These are phyloP conservation scores for Chaetothyriales sp. DNA, from an alignment of 2,329 filamentous ascomycete species.

Conservation along the genomic window DNA sequence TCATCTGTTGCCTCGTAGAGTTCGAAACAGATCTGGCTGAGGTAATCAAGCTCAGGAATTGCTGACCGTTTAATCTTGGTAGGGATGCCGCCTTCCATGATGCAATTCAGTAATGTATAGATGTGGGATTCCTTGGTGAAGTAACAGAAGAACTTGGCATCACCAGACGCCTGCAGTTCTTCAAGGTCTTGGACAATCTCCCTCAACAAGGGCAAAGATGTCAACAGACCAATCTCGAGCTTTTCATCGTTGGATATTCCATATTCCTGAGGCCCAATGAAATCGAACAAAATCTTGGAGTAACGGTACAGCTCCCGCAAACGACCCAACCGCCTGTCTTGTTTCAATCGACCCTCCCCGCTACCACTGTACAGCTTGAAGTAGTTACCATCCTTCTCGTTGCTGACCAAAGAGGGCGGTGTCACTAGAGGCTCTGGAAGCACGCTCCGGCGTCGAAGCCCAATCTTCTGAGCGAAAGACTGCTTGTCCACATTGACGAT, in stretches of 20 bases:
- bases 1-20: conserved; percentile 87
- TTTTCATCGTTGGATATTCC: conserved; percentile 92
- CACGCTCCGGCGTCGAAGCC: conserved; percentile 39
- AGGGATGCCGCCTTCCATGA: conserved; percentile 88
- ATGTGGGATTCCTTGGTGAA: conserved; percentile 99
- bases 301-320: conserved; percentile 85
- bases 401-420: conserved; percentile 35
- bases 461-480: conserved; percentile 25
- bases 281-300: conserved; percentile 91
- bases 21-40: conserved; percentile 96
- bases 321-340: conserved; percentile 71
- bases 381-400: conserved; percentile 52
- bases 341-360: conserved; percentile 58
- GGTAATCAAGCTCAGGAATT: conserved; percentile 92
- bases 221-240: conserved; percentile 92
- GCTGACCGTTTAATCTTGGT: conserved; percentile 92
- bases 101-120: conserved; percentile 94
- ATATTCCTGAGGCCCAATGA: conserved; percentile 96
- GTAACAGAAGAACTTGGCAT: conserved; percentile 94
- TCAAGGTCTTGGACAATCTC: conserved; percentile 96
- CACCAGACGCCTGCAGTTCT: conserved; percentile 86
- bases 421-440: conserved; percentile 27
- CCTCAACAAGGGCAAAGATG: conserved; percentile 80
- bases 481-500: conserved; percentile 18
- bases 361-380: conserved; percentile 80